Conservation (phyloP, 768 basidiomycete species). For the Glaciozyma martinii region DNA sequence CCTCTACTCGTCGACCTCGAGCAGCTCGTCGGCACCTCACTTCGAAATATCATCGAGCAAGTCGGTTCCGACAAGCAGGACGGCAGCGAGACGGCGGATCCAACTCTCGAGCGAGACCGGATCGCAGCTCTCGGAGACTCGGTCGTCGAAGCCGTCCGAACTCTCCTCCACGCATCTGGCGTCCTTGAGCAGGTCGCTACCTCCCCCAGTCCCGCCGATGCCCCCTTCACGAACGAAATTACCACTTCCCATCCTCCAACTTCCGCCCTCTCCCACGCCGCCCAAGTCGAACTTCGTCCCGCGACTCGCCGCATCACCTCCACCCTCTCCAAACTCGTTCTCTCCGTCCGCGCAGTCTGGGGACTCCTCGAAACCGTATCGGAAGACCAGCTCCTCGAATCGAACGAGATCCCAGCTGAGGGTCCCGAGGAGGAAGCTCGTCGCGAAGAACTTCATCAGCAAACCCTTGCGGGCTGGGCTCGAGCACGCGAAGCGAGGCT, state of each 20-base stretch:
- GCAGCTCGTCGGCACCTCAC: slow-evolving; percentile 5
- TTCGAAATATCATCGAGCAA: slow-evolving; percentile 10
- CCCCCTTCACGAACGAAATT: slow-evolving; percentile 14
- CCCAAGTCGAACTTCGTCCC: slow-evolving; percentile 35
- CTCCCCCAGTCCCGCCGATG: background rate
- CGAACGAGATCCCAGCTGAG: slow-evolving; percentile 20
- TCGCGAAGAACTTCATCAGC: slow-evolving; percentile 12
- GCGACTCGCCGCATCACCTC: slow-evolving; percentile 54
- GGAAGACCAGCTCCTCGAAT: slow-evolving; percentile 14
- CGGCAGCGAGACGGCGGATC: background rate
- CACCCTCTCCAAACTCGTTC: slow-evolving; percentile 76
- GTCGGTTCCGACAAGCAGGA: slow-evolving; percentile 1
- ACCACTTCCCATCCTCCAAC: background rate
- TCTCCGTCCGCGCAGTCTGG: slow-evolving; percentile 66
- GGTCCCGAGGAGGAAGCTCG: slow-evolving; percentile 18
- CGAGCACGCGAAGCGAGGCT: slow-evolving; percentile 4
- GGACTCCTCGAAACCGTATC: slow-evolving; percentile 24
- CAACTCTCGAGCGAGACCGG: slow-evolving; percentile 7
- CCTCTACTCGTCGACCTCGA: slow-evolving; percentile 25
- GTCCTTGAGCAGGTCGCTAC: slow-evolving; percentile 13
- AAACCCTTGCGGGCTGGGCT: slow-evolving; percentile 7
- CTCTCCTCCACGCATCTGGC: slow-evolving; percentile 21
- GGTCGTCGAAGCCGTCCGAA: slow-evolving; percentile 21
- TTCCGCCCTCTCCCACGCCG: slow-evolving; percentile 9
- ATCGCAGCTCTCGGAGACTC: slow-evolving; percentile 16